Conservation (phyloP, 305 asterid genomes). For the Salvia sclarea region DNA sequence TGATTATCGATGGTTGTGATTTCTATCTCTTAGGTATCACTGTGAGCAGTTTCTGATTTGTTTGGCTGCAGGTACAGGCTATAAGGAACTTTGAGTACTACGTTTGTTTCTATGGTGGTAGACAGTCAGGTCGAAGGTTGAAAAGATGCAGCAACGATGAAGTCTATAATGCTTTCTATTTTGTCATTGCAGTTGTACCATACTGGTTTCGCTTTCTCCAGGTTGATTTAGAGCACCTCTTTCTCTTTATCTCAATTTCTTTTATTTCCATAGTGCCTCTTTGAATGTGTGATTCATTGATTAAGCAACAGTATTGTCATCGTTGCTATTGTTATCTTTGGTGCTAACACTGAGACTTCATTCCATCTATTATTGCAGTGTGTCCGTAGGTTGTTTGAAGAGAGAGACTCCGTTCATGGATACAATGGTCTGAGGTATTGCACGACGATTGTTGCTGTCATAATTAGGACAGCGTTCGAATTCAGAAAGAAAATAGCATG, state of each 20-base stretch:
- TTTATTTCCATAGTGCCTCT: neutral
- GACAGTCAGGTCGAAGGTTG: conserved; percentile 37
- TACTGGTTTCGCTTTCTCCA: conserved; percentile 87
- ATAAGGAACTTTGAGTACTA: conserved; percentile 76
- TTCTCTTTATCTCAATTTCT: neutral
- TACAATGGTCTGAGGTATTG: conserved; percentile 69
- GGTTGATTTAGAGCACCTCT: conserved; percentile 38
- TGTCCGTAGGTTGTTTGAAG: conserved; percentile 71
- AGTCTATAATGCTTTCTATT: conserved; percentile 61
- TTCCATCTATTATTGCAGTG: conserved; percentile 49
- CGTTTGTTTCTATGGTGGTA: conserved; percentile 65
- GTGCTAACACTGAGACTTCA: conserved; percentile 20
- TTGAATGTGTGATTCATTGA: neutral
- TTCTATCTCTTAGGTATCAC: conserved; percentile 18
- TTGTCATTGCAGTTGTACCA: conserved; percentile 69
- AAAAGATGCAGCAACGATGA: conserved; percentile 48
- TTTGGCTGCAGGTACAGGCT: conserved; percentile 64
- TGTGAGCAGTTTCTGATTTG: conserved; percentile 26
- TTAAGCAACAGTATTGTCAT: neutral
- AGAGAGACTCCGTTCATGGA: conserved; percentile 55
- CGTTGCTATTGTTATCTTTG: too few species aligned
- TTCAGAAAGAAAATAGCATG: conserved; percentile 48
- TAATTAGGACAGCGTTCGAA: conserved; percentile 66
- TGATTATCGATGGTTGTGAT: conserved; percentile 1
- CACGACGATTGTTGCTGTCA: conserved; percentile 69